phyloP scores from a whole-genome alignment of 1,284 basidiomycete genomes.

The Apiotrichum mycotoxinovorans region DNA sequence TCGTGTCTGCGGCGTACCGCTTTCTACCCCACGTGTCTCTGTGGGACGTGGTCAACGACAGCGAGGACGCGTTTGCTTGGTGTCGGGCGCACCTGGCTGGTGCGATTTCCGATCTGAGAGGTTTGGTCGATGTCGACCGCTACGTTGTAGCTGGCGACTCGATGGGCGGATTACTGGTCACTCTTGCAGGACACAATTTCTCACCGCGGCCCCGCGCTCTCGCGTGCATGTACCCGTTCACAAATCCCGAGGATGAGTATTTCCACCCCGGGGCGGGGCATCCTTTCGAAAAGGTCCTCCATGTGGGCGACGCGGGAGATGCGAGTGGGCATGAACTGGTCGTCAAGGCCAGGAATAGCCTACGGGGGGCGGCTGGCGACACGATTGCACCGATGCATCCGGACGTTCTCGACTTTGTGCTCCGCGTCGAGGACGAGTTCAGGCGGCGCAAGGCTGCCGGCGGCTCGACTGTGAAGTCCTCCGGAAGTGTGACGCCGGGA shows the following conservation, averaged over 20 bases:
- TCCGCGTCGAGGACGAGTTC: not conserved
- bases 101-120: slow-evolving; percentile 3
- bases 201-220: slow-evolving; percentile 4
- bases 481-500: not conserved
- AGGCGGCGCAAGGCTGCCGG: not conserved
- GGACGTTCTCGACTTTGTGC: not conserved
- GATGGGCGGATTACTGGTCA: slow-evolving; percentile 25
- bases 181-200: not conserved
- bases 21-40: slow-evolving; percentile 27
- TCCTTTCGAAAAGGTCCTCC: not conserved
- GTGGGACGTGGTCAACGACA: slow-evolving; percentile 25
- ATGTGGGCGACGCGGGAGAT: not conserved
- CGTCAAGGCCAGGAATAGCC: not conserved
- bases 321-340: not conserved
- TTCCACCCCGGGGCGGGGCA: not conserved
- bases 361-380: not conserved
- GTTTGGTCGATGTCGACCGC: slow-evolving; percentile 19
- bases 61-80: slow-evolving; percentile 24
- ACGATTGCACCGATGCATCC: not conserved
- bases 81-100: slow-evolving; percentile 14
- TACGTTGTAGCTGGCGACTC: slow-evolving; percentile 31
- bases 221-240: slow-evolving; percentile 25
- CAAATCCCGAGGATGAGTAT: slow-evolving; percentile 19
- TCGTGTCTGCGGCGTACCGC: slow-evolving; percentile 34
- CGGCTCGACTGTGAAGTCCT: too few species aligned